Evolutionary conservation across 176 grass and related monocot genomes (phyloP), one percentile per base, ranked within the genome.

Genomic region (Saccharum spontaneum): DNA sequence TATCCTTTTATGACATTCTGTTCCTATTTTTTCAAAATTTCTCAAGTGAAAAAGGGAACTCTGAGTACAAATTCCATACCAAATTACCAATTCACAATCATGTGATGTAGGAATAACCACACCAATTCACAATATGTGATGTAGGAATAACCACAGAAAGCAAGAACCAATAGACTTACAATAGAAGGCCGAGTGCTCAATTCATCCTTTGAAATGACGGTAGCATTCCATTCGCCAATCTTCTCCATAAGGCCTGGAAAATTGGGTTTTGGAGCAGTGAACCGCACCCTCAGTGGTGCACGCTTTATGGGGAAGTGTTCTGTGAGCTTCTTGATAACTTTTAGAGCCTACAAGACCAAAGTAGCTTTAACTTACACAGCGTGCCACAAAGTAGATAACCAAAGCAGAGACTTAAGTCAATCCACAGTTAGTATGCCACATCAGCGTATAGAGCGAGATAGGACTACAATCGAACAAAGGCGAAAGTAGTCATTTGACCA

Each of bases 291-390:
- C 84, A 98, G 78, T 65, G 93, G 96, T 63, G 93, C 90, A 75
- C 93, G 90, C 81, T 92, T 95, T 87, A 98, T 93, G 72, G 89
- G 83, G 17, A 90, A 98, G 23, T 87, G 74, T 78, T 98, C 94
- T 23, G 90, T 85, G 3, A 98, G 89, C 74, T 95, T 94, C 78
- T 94, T 90, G 72, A 98, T 98, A 85, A 95, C 75, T 81, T 82
- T 92, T 64, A 98, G 79, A 81, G 93, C 91, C 96, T 95, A 65
- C 13, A 65, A 73, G 71, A 81, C 12, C 18, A 13, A 83, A 86
- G 43, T 81, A 49, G 71, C 17, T 54, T 54, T 37, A 37, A 14
- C 45, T 46, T 46, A 46, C 12, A 46, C 12, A 46, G 45, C 12
- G 45, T 46, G 8, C 11, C 45, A 14, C 45, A 14, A 46, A 46